phyloP scores from a whole-genome alignment of 306 rosid species.

The Gynostemma pentaphyllum region DNA sequence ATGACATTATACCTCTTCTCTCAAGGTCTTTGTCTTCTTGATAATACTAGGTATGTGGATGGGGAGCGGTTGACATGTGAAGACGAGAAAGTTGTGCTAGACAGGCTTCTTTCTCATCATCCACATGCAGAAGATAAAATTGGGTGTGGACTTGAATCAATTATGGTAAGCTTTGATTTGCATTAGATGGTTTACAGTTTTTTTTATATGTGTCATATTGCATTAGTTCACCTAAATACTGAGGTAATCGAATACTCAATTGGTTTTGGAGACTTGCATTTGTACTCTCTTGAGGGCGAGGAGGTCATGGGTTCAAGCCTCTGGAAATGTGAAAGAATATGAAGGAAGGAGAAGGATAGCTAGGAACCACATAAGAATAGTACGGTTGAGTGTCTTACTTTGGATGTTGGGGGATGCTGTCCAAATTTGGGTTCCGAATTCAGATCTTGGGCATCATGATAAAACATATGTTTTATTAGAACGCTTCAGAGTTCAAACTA shows the following conservation, averaged over 20 bases:
- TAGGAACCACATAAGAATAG: no score
- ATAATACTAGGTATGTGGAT: constrained; percentile 42
- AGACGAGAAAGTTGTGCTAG: constrained; percentile 54
- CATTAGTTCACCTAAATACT: neutral
- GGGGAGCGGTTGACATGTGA: constrained; percentile 42
- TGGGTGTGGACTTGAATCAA: constrained; percentile 75
- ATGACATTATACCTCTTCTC: neutral
- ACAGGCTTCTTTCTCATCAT: constrained; percentile 65
- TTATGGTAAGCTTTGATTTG: constrained; percentile 41
- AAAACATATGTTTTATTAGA: no score
- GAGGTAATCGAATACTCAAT: neutral
- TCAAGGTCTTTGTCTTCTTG: neutral
- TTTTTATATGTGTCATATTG: neutral
- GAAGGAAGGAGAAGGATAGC: no score
- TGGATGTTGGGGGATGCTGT: no score
- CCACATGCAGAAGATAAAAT: constrained; percentile 75
- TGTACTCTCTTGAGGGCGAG: no score
- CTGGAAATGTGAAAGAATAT: no score
- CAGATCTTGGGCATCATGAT: no score
- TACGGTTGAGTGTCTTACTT: no score
- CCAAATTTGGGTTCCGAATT: no score
- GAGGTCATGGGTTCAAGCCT: no score
- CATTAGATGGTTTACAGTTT: neutral
- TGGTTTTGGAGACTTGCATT: no score
- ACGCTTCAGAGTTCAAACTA: no score